A percentile compares a stretch with the other conserved stretches of the same genome.
Conservation (phyloP, 2,329 filamentous ascomycete genomes). For the Hypomyces perniciosus region DNA sequence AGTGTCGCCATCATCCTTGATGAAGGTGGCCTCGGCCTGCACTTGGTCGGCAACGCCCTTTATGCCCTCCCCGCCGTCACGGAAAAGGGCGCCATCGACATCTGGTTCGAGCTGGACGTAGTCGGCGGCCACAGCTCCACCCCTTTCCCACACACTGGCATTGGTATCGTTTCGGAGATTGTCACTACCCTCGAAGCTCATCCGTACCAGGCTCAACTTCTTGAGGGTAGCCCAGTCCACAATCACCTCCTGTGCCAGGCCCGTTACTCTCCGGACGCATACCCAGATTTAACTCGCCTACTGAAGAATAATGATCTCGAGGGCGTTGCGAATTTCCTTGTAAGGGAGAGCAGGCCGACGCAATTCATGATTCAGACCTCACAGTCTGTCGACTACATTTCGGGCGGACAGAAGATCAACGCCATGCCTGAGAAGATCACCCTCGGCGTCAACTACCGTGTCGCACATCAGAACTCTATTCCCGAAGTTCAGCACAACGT, state of each 20-base stretch:
- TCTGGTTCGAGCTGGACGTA: slow-evolving; percentile 51
- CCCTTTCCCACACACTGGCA: slow-evolving; percentile 59
- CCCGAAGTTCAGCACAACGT: slow-evolving; percentile 46
- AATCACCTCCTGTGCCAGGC: slow-evolving; percentile 52
- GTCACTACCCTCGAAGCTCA: slow-evolving; percentile 58
- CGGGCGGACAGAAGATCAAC: slow-evolving; percentile 61
- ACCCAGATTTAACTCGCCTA: slow-evolving; percentile 32
- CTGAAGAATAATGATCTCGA: slow-evolving; percentile 26
- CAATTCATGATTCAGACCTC: slow-evolving; percentile 56
- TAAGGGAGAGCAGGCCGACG: slow-evolving; percentile 14
- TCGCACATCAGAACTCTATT: slow-evolving; percentile 50
- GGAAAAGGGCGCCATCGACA: slow-evolving; percentile 58
- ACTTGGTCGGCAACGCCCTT: slow-evolving; percentile 37
- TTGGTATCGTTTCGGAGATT: slow-evolving; percentile 62
- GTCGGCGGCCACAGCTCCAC: slow-evolving; percentile 56
- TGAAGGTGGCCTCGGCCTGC: slow-evolving; percentile 54
- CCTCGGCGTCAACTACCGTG: slow-evolving; percentile 55
- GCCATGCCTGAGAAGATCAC: slow-evolving; percentile 57
- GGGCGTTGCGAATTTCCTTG: slow-evolving; percentile 23
- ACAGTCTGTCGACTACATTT: slow-evolving; percentile 54
- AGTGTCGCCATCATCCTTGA: slow-evolving; percentile 57
- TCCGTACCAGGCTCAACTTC: slow-evolving; percentile 43
- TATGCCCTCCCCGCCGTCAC: slow-evolving; percentile 54
- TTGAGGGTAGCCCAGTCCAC: slow-evolving; percentile 49
- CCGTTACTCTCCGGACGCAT: slow-evolving; percentile 45